Evolutionary conservation across 176 grass and related monocot genomes (phyloP).

Genomic region (Bothriochloa decipiens): DNA sequence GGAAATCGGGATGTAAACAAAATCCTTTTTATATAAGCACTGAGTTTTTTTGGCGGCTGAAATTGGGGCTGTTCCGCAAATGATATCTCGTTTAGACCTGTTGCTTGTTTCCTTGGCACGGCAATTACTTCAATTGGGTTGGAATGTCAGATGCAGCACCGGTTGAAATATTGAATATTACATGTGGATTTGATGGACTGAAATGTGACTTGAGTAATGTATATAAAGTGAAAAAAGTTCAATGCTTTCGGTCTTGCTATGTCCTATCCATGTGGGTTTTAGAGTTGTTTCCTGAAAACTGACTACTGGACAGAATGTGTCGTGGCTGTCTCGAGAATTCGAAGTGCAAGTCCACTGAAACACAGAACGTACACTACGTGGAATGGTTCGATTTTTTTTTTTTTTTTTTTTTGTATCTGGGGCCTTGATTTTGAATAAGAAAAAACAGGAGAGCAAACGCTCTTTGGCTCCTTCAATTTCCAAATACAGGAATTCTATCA

Average conservation of each 20-base stretch:
- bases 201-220: background rate
- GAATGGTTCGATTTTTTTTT: background rate
- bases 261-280: background rate
- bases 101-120: background rate
- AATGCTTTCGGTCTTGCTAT: background rate
- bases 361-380: background rate
- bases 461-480: background rate
- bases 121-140: background rate
- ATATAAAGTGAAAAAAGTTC: background rate
- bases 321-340: background rate
- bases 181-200: background rate
- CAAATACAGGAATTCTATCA: background rate
- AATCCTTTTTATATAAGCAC: background rate
- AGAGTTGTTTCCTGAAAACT: background rate
- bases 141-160: background rate
- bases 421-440: background rate
- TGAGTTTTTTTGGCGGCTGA: background rate
- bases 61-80: background rate
- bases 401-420: too few relatives aligned
- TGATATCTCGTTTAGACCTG: background rate
- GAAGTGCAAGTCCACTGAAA: background rate
- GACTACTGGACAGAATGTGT: background rate
- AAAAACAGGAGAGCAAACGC: too few relatives aligned
- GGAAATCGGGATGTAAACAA: background rate
- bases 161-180: background rate